Percentiles rank a stretch among this genome's conserved stretches.
Evolutionary conservation across 2,329 filamentous ascomycete genomes (phyloP).

Genomic region (Microdochium trichocladiopsis): DNA sequence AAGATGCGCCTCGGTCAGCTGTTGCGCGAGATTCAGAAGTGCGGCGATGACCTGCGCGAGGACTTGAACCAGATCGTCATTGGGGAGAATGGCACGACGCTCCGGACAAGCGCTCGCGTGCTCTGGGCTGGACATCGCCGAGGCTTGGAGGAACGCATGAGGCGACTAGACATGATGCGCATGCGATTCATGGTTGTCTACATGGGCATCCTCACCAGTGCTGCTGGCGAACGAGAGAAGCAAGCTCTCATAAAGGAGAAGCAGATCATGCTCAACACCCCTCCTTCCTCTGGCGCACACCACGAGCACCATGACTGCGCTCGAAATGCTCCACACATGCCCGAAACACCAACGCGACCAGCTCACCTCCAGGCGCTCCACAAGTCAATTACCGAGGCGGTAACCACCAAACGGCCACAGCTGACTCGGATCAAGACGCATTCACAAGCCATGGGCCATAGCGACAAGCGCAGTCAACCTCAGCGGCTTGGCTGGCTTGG

Average conservation of each 20-base stretch:
- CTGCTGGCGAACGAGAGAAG: constrained; percentile 23
- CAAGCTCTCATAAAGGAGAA: constrained; percentile 6
- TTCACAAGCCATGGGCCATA: constrained; percentile 39
- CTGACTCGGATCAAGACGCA: constrained; percentile 44
- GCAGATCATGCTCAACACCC: not conserved
- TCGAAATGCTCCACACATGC: not conserved
- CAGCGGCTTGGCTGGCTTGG: constrained; percentile 54
- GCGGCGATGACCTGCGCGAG: constrained; percentile 54
- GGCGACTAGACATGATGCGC: constrained; percentile 52
- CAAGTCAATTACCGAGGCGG: not conserved
- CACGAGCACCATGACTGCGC: constrained; percentile 24
- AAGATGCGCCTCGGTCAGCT: constrained; percentile 52
- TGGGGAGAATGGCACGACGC: constrained; percentile 31
- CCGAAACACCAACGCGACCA: not conserved
- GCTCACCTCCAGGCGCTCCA: not conserved
- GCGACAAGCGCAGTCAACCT: constrained; percentile 35
- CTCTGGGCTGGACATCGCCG: constrained; percentile 51
- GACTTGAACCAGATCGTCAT: constrained; percentile 46
- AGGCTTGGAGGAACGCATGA: constrained; percentile 49
- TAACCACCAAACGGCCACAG: constrained; percentile 35
- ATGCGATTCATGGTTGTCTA: constrained; percentile 60
- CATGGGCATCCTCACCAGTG: constrained; percentile 49
- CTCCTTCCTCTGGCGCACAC: constrained; percentile 16
- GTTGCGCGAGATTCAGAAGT: constrained; percentile 54
- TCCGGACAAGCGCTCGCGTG: constrained; percentile 42